Evolutionary conservation across 2,329 filamentous ascomycete species (phyloP).

Genomic region (Cercospora citrullina): DNA sequence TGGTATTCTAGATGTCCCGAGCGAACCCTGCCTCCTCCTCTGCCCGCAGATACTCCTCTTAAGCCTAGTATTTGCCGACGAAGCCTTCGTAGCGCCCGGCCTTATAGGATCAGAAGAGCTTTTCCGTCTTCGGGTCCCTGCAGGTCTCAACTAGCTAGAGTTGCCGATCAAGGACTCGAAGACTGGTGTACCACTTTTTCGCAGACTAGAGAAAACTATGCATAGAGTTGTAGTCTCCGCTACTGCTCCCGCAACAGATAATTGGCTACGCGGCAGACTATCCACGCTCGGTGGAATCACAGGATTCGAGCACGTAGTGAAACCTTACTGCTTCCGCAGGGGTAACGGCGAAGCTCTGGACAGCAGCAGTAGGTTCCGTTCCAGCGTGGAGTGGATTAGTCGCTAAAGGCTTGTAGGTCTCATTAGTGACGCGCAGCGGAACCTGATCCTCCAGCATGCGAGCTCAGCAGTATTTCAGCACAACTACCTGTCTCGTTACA

Average conservation of each 20-base stretch:
- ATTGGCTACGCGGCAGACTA: neutral
- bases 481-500: constrained; percentile 1
- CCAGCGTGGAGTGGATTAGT: neutral
- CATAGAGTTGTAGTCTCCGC: neutral
- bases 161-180: constrained; percentile 11
- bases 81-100: constrained; percentile 15
- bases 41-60: constrained; percentile 23
- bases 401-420: constrained; percentile 2
- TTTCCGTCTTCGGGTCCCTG: neutral
- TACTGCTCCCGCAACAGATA: neutral
- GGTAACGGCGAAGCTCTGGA: constrained; percentile 22
- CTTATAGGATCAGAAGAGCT: neutral
- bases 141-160: constrained; percentile 11
- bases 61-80: constrained; percentile 21
- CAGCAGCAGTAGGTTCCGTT: constrained; percentile 21
- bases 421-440: neutral
- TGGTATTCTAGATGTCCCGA: constrained; percentile 19
- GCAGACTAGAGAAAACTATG: neutral
- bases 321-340: constrained; percentile 5
- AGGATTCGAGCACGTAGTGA: neutral
- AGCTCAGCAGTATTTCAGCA: constrained; percentile 4
- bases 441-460: constrained; percentile 2
- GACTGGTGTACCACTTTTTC: neutral
- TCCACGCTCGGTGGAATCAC: neutral
- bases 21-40: constrained; percentile 23